These are phyloP conservation scores for Umbilicus rupestris DNA, from an alignment of 164 flowering plant genomes.

Conservation along the genomic window DNA sequence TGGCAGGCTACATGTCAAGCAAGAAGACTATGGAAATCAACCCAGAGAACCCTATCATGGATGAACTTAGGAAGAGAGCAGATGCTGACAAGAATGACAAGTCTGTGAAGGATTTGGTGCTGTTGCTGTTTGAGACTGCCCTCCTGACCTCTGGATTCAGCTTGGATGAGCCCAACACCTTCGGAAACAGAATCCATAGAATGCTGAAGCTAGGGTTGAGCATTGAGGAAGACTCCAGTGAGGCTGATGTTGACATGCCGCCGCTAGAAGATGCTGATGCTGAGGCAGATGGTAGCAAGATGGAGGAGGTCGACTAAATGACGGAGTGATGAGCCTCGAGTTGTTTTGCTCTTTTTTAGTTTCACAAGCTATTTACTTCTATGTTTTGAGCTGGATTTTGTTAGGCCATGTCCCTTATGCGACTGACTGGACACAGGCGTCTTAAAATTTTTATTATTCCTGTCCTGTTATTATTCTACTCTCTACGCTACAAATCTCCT, in stretches of 20 bases:
- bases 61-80: conserved; percentile 36
- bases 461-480: neutral
- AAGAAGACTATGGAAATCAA: conserved; percentile 52
- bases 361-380: neutral
- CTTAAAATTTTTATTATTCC: neutral
- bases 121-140: conserved; percentile 38
- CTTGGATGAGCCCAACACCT: conserved; percentile 39
- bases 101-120: conserved; percentile 33
- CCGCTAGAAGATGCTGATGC: conserved; percentile 37
- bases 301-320: conserved; percentile 20
- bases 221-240: conserved; percentile 37
- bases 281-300: conserved; percentile 44
- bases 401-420: neutral
- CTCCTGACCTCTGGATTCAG: conserved; percentile 42
- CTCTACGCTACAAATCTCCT: too few species aligned
- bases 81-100: conserved; percentile 38
- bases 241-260: conserved; percentile 41
- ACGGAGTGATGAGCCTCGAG: neutral
- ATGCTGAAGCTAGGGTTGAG: conserved; percentile 45
- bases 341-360: neutral
- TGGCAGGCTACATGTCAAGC: conserved; percentile 44
- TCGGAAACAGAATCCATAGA: conserved; percentile 22
- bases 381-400: neutral
- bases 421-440: neutral
- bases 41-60: conserved; percentile 43